phyloP scores from a whole-genome alignment of 2,329 filamentous ascomycete species.

The Fusarium zealandicum region DNA sequence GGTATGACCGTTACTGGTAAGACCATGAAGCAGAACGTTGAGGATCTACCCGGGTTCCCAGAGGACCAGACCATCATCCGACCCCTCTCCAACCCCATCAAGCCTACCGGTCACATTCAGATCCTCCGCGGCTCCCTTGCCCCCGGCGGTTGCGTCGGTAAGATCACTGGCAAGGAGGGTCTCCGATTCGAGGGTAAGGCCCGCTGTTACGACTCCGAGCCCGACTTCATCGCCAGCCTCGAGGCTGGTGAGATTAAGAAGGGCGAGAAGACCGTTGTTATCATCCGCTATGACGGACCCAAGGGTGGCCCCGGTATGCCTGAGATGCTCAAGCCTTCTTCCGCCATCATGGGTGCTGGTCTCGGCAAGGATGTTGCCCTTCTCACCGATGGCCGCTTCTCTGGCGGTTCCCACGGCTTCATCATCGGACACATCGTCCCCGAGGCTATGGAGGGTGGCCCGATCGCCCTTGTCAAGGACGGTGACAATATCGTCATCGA shows the following conservation, averaged over 20 bases:
- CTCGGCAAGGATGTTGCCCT: slow-evolving; percentile 79
- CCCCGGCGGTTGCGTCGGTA: slow-evolving; percentile 85
- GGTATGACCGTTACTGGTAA: slow-evolving; percentile 89
- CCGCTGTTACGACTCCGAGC: slow-evolving; percentile 83
- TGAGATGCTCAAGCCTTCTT: slow-evolving; percentile 92
- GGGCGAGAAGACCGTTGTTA: slow-evolving; percentile 86
- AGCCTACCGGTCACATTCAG: slow-evolving; percentile 85
- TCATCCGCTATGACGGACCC: slow-evolving; percentile 92
- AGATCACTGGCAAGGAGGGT: slow-evolving; percentile 96
- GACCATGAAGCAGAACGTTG: slow-evolving; percentile 86
- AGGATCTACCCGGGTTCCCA: slow-evolving; percentile 75
- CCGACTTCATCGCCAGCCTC: slow-evolving; percentile 78
- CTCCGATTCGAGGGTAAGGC: slow-evolving; percentile 81
- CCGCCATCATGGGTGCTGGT: slow-evolving; percentile 89
- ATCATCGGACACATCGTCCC: slow-evolving; percentile 88
- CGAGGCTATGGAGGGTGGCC: slow-evolving; percentile 84
- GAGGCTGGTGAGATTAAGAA: slow-evolving; percentile 80
- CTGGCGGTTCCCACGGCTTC: slow-evolving; percentile 84
- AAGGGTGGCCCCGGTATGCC: slow-evolving; percentile 95
- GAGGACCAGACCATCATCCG: slow-evolving; percentile 83
- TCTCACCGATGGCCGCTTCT: slow-evolving; percentile 78
- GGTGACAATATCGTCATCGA: slow-evolving; percentile 85
- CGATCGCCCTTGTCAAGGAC: slow-evolving; percentile 82
- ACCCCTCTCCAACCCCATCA: slow-evolving; percentile 82
- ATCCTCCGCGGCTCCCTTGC: slow-evolving; percentile 87